Percentiles rank a stretch among this genome's conserved stretches.
Conservation (phyloP, 1,284 basidiomycete species). For the Leccinum ponderosum region DNA sequence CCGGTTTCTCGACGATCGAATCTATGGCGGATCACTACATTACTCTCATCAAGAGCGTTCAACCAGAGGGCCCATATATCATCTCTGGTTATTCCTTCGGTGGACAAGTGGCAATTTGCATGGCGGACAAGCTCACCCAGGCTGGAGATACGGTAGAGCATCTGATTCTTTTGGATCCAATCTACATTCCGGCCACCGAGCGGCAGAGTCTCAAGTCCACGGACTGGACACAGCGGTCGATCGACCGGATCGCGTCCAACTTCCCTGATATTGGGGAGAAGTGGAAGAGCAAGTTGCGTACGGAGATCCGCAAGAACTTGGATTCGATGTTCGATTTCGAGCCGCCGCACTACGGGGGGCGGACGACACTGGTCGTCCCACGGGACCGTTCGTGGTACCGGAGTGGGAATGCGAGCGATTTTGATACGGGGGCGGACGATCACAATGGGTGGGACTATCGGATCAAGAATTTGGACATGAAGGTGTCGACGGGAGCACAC, state of each 20-base stretch:
- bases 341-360: conserved; percentile 24
- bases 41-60: conserved; percentile 25
- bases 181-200: conserved; percentile 28
- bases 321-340: conserved; percentile 24
- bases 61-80: conserved; percentile 28
- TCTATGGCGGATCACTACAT: conserved; percentile 34
- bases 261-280: conserved; percentile 33
- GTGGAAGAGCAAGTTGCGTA: conserved; percentile 30
- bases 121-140: conserved; percentile 23
- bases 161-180: conserved; percentile 30
- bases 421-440: conserved; percentile 32
- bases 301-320: conserved; percentile 25
- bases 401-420: conserved; percentile 30
- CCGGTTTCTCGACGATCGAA: conserved; percentile 27
- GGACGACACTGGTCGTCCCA: conserved; percentile 26
- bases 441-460: conserved; percentile 34
- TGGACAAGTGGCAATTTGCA: conserved; percentile 29
- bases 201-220: conserved; percentile 32
- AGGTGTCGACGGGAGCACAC: conserved; percentile 26
- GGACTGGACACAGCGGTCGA: conserved; percentile 29
- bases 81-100: conserved; percentile 30
- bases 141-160: conserved; percentile 27
- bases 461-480: conserved; percentile 29
- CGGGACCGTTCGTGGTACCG: conserved; percentile 34
- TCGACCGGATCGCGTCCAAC: conserved; percentile 32